Percentiles rank a stretch among this genome's conserved stretches.
Conservation (phyloP, 148 eudicot genomes). For the Cornus controversa region DNA sequence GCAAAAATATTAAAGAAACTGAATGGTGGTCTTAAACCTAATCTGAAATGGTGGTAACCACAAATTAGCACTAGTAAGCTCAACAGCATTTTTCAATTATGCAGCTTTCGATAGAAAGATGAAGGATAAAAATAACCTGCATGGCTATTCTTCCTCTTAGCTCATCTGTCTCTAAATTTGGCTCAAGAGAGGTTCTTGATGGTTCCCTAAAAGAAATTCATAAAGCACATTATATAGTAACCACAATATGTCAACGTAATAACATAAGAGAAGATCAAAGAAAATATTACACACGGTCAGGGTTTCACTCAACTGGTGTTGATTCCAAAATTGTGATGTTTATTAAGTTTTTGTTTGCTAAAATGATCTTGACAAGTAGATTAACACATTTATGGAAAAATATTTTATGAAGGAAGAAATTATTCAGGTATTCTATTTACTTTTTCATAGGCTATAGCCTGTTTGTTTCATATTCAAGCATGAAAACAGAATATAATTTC, state of each 20-base stretch:
- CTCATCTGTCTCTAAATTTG: slow-evolving; percentile 7
- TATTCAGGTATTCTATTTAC: background rate
- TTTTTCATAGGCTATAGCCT: background rate
- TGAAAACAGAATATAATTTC: background rate
- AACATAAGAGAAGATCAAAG: too few species aligned
- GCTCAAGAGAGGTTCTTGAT: background rate
- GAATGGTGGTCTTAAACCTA: slow-evolving; percentile 13
- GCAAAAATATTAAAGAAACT: slow-evolving; percentile 7
- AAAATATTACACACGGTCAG: too few species aligned
- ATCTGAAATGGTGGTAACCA: background rate
- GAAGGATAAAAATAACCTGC: slow-evolving; percentile 4
- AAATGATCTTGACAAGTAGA: background rate
- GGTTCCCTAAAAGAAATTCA: background rate
- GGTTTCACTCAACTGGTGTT: too few species aligned
- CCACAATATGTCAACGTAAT: too few species aligned
- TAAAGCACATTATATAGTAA: background rate
- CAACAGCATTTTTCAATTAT: slow-evolving; percentile 6
- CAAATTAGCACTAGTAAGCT: background rate
- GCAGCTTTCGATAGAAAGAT: slow-evolving; percentile 8
- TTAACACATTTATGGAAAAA: background rate
- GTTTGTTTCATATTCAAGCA: background rate
- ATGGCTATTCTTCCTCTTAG: slow-evolving; percentile 20
- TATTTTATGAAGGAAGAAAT: background rate
- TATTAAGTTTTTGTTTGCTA: background rate
- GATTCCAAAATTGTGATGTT: too few species aligned